phyloP scores from a whole-genome alignment of 2,329 filamentous ascomycete genomes.

The Pseudogymnoascus sp. region DNA sequence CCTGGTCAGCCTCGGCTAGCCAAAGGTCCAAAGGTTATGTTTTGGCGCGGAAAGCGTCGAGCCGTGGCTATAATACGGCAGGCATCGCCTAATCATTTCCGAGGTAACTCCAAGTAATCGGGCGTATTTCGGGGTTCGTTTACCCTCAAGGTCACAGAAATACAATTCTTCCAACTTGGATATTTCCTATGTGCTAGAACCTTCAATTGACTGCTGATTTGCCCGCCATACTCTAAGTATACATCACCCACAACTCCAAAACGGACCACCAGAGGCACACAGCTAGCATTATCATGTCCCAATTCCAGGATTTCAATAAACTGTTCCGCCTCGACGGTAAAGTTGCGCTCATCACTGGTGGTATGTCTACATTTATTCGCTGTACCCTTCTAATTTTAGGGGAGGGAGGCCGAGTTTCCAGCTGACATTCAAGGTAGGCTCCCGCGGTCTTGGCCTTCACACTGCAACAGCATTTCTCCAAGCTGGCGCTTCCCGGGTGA shows the following conservation, averaged over 20 bases:
- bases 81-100: neutral
- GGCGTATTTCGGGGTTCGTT: neutral
- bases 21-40: neutral
- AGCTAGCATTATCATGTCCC: conserved; percentile 15
- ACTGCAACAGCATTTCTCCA: conserved; percentile 60
- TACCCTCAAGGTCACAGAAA: neutral
- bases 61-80: neutral
- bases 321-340: conserved; percentile 21
- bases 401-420: neutral
- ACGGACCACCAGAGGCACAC: neutral
- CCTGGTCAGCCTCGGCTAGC: neutral
- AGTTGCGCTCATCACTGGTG: conserved; percentile 27
- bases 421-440: conserved; percentile 23
- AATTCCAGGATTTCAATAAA: conserved; percentile 17
- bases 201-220: neutral
- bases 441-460: conserved; percentile 54
- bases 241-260: neutral
- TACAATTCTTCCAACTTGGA: neutral
- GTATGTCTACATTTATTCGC: conserved; percentile 12
- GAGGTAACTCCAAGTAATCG: neutral
- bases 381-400: neutral
- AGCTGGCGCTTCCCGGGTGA: conserved; percentile 62
- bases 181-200: neutral
- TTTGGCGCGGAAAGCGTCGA: neutral
- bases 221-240: neutral